Conservation (phyloP, 2,329 filamentous ascomycete species). For the Fusarium sp. region DNA sequence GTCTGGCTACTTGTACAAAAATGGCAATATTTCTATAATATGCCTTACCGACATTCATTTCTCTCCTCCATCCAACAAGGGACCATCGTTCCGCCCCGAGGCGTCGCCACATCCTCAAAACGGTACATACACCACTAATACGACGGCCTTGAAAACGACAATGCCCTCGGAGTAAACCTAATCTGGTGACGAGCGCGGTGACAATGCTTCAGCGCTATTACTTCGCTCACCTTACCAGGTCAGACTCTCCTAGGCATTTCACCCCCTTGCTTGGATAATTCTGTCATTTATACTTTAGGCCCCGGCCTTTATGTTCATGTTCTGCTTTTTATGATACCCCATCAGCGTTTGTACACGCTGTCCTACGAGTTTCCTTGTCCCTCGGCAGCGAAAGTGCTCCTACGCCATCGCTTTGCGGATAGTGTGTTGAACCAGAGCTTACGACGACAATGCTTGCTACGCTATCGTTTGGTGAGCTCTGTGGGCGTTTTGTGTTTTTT, state of each 20-base stretch:
- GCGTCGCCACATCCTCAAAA: neutral
- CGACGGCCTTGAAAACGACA: constrained; percentile 57
- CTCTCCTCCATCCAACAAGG: constrained; percentile 8
- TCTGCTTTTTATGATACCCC: constrained; percentile 58
- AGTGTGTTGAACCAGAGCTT: constrained; percentile 65
- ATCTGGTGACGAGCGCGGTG: constrained; percentile 48
- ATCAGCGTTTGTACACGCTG: constrained; percentile 61
- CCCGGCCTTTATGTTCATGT: constrained; percentile 39
- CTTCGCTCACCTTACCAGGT: constrained; percentile 5
- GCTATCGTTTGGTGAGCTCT: constrained; percentile 65
- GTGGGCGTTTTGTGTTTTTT: constrained; percentile 58
- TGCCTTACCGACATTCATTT: constrained; percentile 37
- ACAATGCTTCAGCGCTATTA: constrained; percentile 70
- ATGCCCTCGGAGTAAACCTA: constrained; percentile 52
- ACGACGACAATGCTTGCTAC: constrained; percentile 66
- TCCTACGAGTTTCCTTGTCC: constrained; percentile 56
- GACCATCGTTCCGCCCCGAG: constrained; percentile 4
- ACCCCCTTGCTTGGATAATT: constrained; percentile 19
- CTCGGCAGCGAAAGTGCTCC: constrained; percentile 68
- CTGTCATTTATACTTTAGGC: constrained; percentile 29
- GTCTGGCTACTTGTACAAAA: constrained; percentile 38
- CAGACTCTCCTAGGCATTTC: constrained; percentile 15
- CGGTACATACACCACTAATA: neutral
- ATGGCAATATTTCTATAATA: constrained; percentile 11
- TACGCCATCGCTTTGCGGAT: constrained; percentile 67